Evolutionary conservation across 2,329 filamentous ascomycete species (phyloP).

Genomic region (Mycosphaerella sp.): DNA sequence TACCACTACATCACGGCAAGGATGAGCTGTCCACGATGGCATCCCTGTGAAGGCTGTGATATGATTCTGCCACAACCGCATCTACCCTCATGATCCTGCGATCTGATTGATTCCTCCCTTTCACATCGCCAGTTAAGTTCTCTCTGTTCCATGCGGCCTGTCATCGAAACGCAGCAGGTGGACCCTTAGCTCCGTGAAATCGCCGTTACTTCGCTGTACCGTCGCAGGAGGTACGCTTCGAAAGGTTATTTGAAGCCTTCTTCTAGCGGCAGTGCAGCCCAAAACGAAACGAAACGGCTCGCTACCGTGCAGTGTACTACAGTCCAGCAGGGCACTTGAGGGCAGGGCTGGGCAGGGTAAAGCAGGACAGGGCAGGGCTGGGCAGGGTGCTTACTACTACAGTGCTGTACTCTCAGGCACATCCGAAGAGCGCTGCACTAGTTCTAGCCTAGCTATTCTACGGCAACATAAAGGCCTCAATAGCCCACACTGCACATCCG

Average conservation of each 20-base stretch:
- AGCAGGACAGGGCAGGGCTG: too few species aligned
- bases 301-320: constrained; percentile 6
- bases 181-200: constrained; percentile 21
- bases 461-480: constrained; percentile 19
- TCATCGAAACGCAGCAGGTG: constrained; percentile 19
- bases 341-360: too few species aligned
- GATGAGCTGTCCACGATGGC: background rate
- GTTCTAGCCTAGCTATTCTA: constrained; percentile 16
- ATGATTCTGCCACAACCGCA: constrained; percentile 11
- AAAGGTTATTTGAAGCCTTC: constrained; percentile 20
- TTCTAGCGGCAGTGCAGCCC: constrained; percentile 21
- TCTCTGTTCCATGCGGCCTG: constrained; percentile 9
- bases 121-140: too few species aligned
- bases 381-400: constrained; percentile 13
- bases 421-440: too few species aligned
- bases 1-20: background rate
- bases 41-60: constrained; percentile 9
- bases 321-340: too few species aligned
- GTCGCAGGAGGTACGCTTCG: too few species aligned
- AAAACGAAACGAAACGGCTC: constrained; percentile 24
- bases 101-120: too few species aligned
- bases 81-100: too few species aligned
- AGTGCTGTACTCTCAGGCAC: constrained; percentile 3
- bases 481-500: constrained; percentile 6
- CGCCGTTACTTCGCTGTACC: constrained; percentile 24